These are phyloP conservation scores for Penicillium rolfsii DNA, from an alignment of 2,329 filamentous ascomycete genomes.

Conservation along the genomic window DNA sequence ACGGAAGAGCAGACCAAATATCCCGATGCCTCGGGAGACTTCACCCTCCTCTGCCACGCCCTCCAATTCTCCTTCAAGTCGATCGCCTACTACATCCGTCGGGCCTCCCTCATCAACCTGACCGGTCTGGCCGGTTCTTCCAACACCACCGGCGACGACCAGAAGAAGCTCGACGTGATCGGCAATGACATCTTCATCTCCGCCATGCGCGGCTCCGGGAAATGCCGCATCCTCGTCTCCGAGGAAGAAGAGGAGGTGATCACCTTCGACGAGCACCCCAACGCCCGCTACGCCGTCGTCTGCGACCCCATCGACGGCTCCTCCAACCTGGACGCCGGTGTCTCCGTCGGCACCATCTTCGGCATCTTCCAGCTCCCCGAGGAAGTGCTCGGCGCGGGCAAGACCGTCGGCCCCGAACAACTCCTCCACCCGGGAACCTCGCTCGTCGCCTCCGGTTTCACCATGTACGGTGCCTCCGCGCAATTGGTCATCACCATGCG, in stretches of 20 bases:
- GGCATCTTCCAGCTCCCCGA: slow-evolving; percentile 88
- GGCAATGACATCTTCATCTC: slow-evolving; percentile 97
- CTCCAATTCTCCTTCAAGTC: slow-evolving; percentile 99
- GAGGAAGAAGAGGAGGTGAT: slow-evolving; percentile 96
- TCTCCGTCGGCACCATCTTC: slow-evolving; percentile 97
- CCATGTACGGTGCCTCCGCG: slow-evolving; percentile 97
- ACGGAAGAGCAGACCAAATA: slow-evolving; percentile 95
- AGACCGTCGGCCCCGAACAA: slow-evolving; percentile 68
- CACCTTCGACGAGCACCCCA: slow-evolving; percentile 73
- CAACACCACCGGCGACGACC: slow-evolving; percentile 94
- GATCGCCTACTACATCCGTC: slow-evolving; percentile 98
- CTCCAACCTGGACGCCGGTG: slow-evolving; percentile 95
- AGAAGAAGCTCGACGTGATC: slow-evolving; percentile 99
- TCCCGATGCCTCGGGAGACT: slow-evolving; percentile 94
- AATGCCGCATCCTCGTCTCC: slow-evolving; percentile 90
- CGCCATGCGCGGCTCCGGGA: slow-evolving; percentile 89
- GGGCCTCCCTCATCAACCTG: slow-evolving; percentile 91
- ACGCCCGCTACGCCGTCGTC: slow-evolving; percentile 86
- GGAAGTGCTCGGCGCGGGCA: slow-evolving; percentile 52
- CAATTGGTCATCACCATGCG: slow-evolving; percentile 98
- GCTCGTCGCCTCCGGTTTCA: slow-evolving; percentile 94
- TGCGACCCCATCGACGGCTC: slow-evolving; percentile 98
- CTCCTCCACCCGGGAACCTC: slow-evolving; percentile 88
- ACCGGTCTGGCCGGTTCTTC: slow-evolving; percentile 92
- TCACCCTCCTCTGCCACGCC: slow-evolving; percentile 97